Base-by-base conservation (phyloP, 2,329 filamentous ascomycete genomes). In the Alternaria incomplexa region DNA sequence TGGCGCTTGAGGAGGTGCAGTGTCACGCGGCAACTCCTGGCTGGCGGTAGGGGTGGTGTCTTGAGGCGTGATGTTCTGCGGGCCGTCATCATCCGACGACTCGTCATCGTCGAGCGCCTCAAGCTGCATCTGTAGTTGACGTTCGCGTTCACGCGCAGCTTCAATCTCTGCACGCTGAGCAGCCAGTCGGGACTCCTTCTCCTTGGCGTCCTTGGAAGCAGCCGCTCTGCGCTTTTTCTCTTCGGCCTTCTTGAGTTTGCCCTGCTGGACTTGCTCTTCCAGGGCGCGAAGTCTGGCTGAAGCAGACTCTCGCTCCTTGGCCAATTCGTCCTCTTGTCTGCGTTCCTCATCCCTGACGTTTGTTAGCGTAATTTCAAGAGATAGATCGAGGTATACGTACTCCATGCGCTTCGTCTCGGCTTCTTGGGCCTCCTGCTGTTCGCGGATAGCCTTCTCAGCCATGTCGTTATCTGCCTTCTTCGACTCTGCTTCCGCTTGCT, bases 231-330 rank as follows among this genome's bases (percentile, higher is more conserved):
- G 91, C 66, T 90, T 92, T 85, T 97, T 97, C 82, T 97, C 96
- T 79, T 99, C 96, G 70, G 96, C 92, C 81, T 97, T 98, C 85
- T 93, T 95, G 56, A 98, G 83, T 83, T 98, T 99, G 73, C 94
- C 93, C 77, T 94, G 92, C 66, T 90, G 90, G 56, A 98, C 93
- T 80, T 97, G 93, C 78, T 98, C 93, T 80, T 99, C 94, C 9
- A 99, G 87, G 15, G 93, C 93, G 77, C 90, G 93, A 23, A 98
- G 86, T 54, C 94, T 93, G 66, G 92, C 91, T 71, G 91, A 89
- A 44, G 94, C 90, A 56, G 91, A 93, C 73, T 93, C 88, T 57
- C 91, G 91, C 81, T 97, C 93, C 69, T 87, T 89, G 30, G 88
- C 89, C 58, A 97, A 86, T 63, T 96, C 93, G 26, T 91, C 89